Base-by-base conservation (phyloP, 2,329 filamentous ascomycete species). In the Cladophialophora psammophila region DNA sequence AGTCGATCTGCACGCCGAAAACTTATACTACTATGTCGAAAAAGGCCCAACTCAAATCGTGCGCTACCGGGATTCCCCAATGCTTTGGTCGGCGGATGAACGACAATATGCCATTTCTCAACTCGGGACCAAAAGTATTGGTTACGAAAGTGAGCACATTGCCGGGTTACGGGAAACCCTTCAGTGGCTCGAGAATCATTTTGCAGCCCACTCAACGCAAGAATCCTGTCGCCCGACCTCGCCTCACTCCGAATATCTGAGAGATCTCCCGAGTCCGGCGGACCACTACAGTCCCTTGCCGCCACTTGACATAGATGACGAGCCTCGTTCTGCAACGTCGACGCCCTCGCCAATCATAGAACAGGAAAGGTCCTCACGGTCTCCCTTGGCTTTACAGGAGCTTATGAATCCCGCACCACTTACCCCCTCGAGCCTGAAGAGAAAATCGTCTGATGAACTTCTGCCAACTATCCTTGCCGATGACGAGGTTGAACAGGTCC, bases 41-140 rank as follows among this genome's bases (percentile, higher is more conserved):
- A 52, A 50, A 6, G 69, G 67, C 5, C 71, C 65, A 26, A 69
- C 40, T 2, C 69, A 69, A 60, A 60, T 13, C 62, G 69, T 20
- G 63, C 48, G 5, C 36, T 69, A 26, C 26, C 26, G 3, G 18
- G 63, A 71, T 50, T 66, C 69, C 12, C 62, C 63, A 10, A 71
- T 72, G 69, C 63, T 72, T 10, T 67, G 71, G 34, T 53, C 38
- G 34, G 67, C 71, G 7, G 67, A 71, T 38, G 71, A 72, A 63
- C 67, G 71, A 34, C 71, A 64, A 36, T 72, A 71, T 60, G 71
- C 64, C 32, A 59, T 72, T 20, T 58, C 63, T 55, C 69, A 71
- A 60, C 60, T 67, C 12, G 65, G 65, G 10, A 60, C 55, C 31
- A 36, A 18, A 18, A 67, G 61, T 53, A 63, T 55, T 5, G 38